These are phyloP conservation scores for Calonectria honghensis DNA, from an alignment of 2,329 filamentous ascomycete species.

Conservation along the genomic window DNA sequence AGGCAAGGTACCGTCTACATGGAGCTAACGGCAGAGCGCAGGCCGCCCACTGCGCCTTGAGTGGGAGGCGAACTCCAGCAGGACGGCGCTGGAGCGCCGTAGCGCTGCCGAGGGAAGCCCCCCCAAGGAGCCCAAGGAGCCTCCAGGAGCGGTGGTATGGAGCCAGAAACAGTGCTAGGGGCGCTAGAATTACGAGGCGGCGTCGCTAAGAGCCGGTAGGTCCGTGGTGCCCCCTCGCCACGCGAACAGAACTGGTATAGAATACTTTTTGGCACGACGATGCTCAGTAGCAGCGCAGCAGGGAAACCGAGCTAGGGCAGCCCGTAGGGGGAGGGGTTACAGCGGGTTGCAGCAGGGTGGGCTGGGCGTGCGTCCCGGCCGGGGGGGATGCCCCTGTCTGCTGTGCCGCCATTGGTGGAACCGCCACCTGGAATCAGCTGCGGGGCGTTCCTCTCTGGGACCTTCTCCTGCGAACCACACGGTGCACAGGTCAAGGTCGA, in stretches of 20 bases:
- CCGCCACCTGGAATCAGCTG: conserved; percentile 14
- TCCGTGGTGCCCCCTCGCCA: conserved; percentile 34
- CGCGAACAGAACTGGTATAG: conserved; percentile 26
- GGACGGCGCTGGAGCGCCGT: neutral
- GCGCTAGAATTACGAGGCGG: conserved; percentile 25
- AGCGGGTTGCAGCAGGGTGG: conserved; percentile 33
- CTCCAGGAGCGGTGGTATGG: conserved; percentile 17
- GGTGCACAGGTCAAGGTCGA: conserved; percentile 13
- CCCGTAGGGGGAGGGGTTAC: conserved; percentile 28
- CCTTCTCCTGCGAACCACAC: conserved; percentile 32
- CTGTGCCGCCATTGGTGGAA: conserved; percentile 33
- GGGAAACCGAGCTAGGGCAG: conserved; percentile 29
- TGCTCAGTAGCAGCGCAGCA: conserved; percentile 12
- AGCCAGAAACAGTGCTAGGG: conserved; percentile 28
- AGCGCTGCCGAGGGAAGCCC: conserved; percentile 5
- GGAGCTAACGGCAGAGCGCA: conserved; percentile 32
- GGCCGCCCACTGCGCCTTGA: conserved; percentile 22
- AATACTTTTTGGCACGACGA: conserved; percentile 19
- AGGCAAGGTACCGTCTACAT: conserved; percentile 33
- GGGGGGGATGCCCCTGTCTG: conserved; percentile 5
- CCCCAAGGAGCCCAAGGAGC: neutral
- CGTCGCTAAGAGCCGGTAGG: conserved; percentile 29
- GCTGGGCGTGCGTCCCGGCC: conserved; percentile 32
- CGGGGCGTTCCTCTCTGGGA: conserved; percentile 9
- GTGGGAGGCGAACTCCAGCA: conserved; percentile 1